Evolutionary conservation across 305 asterid genomes (phyloP), one percentile per base, ranked within the genome.

Genomic region (Caryopteris hybrid): DNA sequence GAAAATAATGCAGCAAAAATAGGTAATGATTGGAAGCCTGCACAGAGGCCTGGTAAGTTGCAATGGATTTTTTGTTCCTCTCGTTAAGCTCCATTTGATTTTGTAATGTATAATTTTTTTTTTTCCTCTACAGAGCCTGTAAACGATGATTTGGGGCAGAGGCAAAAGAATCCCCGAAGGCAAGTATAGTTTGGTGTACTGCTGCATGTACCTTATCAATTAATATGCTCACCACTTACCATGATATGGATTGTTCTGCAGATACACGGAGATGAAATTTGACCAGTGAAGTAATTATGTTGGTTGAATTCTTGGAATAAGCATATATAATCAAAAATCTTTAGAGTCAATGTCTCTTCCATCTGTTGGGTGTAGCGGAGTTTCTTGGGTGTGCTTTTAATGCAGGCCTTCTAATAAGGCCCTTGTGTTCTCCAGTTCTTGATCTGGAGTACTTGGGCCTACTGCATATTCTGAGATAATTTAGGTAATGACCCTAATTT

Each of bases 261-360:
- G 99, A 91, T 93, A 94, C 73, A 84, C 98, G 18, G 98, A 89
- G 83, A 94, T 94, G 99, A 89, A 89, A 78, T 94, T 94, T 68
- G 95, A 85, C 81, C 86, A 81, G 81, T 91, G 95, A 91, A 75
- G 77, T 76, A 51, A 69, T 61, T 77, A 31, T 70, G 34, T 73
- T 14, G 80, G 74, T 60, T 72, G 81, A 74, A 38, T 57, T 68
- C 73, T 71, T 80, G 82, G 74, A 79, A 86, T 84, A 81, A 78
- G 83, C 86, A 57, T 77, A 73, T 79, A 68, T 74, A 74, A 69
- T 78, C 74, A 60, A 68, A 73, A 69, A 69, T 61, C 41, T 51
- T 64, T 75, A 75, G 74, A 13, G 66, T 74, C 72, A 51, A 66
- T 72, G 39, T 81, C 76, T 70, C 83, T 80, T 78, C 79, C 75